Evolutionary conservation across 352 stramenopile species (phyloP).

Genomic region (Elongisporangium senticosum): DNA sequence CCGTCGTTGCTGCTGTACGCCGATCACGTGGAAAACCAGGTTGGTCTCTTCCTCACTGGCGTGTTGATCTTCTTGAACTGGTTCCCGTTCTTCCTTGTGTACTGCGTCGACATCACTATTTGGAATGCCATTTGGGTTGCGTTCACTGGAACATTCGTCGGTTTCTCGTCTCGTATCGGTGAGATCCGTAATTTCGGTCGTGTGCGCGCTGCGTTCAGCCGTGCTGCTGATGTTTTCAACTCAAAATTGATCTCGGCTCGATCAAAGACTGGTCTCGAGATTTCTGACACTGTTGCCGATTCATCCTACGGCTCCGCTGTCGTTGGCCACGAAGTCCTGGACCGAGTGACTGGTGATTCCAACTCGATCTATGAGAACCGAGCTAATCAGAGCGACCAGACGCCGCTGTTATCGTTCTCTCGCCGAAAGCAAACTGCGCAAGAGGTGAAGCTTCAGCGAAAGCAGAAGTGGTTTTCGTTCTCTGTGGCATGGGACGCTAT

Average conservation of each 20-base stretch:
- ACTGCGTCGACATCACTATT: constrained; percentile 98
- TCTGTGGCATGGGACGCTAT: constrained; percentile 97
- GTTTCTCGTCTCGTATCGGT: constrained; percentile 95
- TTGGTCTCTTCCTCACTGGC: constrained; percentile 77
- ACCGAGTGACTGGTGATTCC: constrained; percentile 36
- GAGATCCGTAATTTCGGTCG: constrained; percentile 93
- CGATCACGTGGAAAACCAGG: constrained; percentile 90
- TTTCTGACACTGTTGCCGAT: constrained; percentile 22
- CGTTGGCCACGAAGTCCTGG: constrained; percentile 52
- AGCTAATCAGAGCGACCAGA: constrained; percentile 34
- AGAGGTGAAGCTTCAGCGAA: constrained; percentile 88
- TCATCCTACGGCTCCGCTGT: constrained; percentile 43
- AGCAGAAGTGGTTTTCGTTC: constrained; percentile 98
- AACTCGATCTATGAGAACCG: constrained; percentile 4
- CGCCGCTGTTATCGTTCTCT: constrained; percentile 79
- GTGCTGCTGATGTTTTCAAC: constrained; percentile 83
- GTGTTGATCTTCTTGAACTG: constrained; percentile 94
- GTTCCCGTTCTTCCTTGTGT: constrained; percentile 97
- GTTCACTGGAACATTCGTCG: constrained; percentile 94
- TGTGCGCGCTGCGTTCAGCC: constrained; percentile 83
- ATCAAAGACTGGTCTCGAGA: constrained; percentile 71
- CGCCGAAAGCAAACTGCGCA: constrained; percentile 73
- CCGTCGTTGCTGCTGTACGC: constrained; percentile 95
- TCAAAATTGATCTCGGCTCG: constrained; percentile 71
- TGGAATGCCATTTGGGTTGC: constrained; percentile 97